Evolutionary conservation across 2,329 filamentous ascomycete species (phyloP).

Genomic region (Penicillium sp.): DNA sequence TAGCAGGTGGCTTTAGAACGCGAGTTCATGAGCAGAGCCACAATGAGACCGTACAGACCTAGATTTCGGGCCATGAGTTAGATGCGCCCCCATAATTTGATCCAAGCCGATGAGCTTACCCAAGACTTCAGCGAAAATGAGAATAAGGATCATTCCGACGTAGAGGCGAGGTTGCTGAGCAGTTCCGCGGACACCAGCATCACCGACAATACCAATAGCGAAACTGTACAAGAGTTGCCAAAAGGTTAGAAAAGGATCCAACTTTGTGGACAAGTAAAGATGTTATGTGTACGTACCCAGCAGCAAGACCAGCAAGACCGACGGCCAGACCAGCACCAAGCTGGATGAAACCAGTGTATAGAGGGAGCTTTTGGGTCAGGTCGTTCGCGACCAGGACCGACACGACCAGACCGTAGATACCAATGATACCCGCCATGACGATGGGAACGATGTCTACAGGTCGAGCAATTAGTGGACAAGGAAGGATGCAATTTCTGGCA

Average conservation of each 20-base stretch:
- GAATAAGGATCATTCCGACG: constrained; percentile 97
- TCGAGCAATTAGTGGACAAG: constrained; percentile 11
- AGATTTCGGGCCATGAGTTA: constrained; percentile 21
- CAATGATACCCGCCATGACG: constrained; percentile 99
- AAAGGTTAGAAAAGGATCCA: constrained; percentile 9
- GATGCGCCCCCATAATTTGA: not conserved
- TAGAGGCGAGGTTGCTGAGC: constrained; percentile 60
- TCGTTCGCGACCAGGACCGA: constrained; percentile 80
- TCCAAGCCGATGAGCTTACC: constrained; percentile 51
- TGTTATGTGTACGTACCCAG: constrained; percentile 46
- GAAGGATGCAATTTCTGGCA: too few relatives aligned
- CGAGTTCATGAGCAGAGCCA: constrained; percentile 99
- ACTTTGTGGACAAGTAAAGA: not conserved
- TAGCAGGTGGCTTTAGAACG: constrained; percentile 67
- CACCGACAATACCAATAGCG: constrained; percentile 75
- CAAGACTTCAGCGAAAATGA: constrained; percentile 99
- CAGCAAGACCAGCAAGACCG: constrained; percentile 75
- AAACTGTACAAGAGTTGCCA: constrained; percentile 46
- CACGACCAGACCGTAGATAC: constrained; percentile 91
- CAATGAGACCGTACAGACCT: constrained; percentile 99
- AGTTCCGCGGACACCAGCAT: constrained; percentile 48
- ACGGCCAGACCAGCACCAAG: constrained; percentile 76
- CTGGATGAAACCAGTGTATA: constrained; percentile 80
- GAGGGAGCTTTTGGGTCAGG: constrained; percentile 63
- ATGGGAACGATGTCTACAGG: constrained; percentile 89